Evolutionary conservation across 352 stramenopile genomes (phyloP).

Genomic region (Globisporangium viniferum): DNA sequence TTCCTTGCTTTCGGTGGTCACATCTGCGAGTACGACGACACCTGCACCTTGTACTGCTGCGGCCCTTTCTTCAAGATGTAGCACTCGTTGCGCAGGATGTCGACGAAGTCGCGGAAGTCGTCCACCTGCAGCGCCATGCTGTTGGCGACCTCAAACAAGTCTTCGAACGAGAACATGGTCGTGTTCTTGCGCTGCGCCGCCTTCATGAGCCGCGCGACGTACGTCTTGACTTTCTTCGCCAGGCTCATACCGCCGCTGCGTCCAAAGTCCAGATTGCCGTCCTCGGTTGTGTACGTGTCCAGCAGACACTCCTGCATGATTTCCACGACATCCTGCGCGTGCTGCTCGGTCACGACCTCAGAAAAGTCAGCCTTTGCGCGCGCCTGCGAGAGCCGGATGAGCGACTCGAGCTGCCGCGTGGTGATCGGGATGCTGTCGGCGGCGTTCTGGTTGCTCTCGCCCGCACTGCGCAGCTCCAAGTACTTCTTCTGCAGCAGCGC

Average conservation of each 20-base stretch:
- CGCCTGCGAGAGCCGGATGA: constrained; percentile 90
- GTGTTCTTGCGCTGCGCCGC: constrained; percentile 53
- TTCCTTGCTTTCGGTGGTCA: not conserved
- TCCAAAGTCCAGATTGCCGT: constrained; percentile 85
- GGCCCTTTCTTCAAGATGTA: constrained; percentile 84
- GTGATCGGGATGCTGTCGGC: constrained; percentile 88
- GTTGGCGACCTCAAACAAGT: constrained; percentile 68
- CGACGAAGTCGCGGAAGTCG: constrained; percentile 82
- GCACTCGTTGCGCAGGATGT: constrained; percentile 84
- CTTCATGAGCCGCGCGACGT: constrained; percentile 76
- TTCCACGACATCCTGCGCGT: constrained; percentile 96
- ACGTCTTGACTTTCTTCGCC: constrained; percentile 76
- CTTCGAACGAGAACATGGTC: constrained; percentile 72
- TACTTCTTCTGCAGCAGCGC: constrained; percentile 87
- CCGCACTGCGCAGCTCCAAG: constrained; percentile 76
- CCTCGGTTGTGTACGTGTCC: constrained; percentile 89
- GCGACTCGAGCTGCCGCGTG: constrained; percentile 95
- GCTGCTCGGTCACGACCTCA: constrained; percentile 90
- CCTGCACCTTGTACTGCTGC: constrained; percentile 74
- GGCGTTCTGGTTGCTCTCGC: constrained; percentile 38
- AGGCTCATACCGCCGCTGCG: constrained; percentile 66
- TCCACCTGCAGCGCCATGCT: constrained; percentile 74
- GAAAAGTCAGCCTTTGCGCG: constrained; percentile 94
- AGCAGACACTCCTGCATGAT: constrained; percentile 94
- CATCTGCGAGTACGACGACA: constrained; percentile 44